Evolutionary conservation across 345 rosid species (phyloP).

Genomic region (Odontarrhena argentea): DNA sequence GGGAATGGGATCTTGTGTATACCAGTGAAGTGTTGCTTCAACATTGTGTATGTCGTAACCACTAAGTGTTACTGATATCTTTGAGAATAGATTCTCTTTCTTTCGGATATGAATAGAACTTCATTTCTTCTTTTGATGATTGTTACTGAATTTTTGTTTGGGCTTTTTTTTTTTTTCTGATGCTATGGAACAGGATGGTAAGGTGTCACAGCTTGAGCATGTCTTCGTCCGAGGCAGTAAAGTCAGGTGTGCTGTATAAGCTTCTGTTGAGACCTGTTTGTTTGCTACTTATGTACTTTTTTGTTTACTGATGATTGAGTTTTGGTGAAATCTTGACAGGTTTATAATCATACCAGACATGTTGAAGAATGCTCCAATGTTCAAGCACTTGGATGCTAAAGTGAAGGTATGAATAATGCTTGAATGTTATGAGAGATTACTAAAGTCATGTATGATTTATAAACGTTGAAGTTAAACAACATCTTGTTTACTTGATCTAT

Average conservation of each 20-base stretch:
- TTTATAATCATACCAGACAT: conserved; percentile 94
- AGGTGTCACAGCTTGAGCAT: conserved; percentile 93
- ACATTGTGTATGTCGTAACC: not conserved
- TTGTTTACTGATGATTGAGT: not conserved
- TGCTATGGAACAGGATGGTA: conserved; percentile 66
- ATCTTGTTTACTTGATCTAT: conserved; percentile 28
- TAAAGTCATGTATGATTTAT: not conserved
- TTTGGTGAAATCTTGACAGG: conserved; percentile 45
- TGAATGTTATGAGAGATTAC: not conserved
- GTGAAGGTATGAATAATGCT: conserved; percentile 55
- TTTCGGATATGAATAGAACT: not conserved
- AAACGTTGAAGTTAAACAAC: conserved; percentile 9
- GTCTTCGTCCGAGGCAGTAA: conserved; percentile 87
- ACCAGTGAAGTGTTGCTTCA: too few relatives aligned
- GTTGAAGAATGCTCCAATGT: conserved; percentile 96
- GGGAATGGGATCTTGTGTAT: too few relatives aligned
- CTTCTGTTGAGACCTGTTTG: not conserved
- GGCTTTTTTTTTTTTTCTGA: not conserved
- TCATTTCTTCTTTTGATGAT: not conserved
- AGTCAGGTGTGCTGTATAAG: conserved; percentile 74
- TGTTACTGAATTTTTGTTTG: conserved; percentile 4
- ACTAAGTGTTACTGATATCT: not conserved
- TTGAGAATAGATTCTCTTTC: not conserved
- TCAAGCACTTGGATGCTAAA: conserved; percentile 76
- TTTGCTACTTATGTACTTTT: not conserved